A percentile compares a stretch with the other conserved stretches of the same genome.
Conservation (phyloP, 2,329 filamentous ascomycete genomes). For the Ophiostoma sp. region DNA sequence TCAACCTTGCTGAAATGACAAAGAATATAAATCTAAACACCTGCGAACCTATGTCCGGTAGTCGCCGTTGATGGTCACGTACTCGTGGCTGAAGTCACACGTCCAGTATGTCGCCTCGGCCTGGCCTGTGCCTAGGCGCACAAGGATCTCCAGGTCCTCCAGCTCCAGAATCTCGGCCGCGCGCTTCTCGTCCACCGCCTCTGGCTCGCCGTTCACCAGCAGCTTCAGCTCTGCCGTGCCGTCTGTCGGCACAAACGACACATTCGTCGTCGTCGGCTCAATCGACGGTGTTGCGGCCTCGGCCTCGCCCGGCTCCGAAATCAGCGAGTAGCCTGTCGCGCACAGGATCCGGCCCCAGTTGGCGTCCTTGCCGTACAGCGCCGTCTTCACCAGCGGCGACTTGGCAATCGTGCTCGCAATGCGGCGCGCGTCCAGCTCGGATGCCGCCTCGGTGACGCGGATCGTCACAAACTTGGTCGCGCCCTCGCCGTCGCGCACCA, state of each 20-base stretch:
- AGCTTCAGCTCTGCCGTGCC: conserved; percentile 72
- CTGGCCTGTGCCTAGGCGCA: conserved; percentile 63
- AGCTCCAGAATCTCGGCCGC: conserved; percentile 72
- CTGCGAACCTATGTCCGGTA: conserved; percentile 25
- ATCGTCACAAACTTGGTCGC: conserved; percentile 98
- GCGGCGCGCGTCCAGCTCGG: conserved; percentile 64
- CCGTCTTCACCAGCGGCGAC: conserved; percentile 93
- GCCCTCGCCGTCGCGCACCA: conserved; percentile 93
- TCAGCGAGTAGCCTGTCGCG: conserved; percentile 75
- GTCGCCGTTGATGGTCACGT: conserved; percentile 37
- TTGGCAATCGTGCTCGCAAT: conserved; percentile 84
- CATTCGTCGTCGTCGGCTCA: conserved; percentile 63
- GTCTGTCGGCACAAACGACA: conserved; percentile 72
- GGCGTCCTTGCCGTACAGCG: conserved; percentile 91
- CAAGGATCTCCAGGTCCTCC: conserved; percentile 73
- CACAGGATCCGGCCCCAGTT: conserved; percentile 98
- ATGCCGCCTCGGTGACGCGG: conserved; percentile 66
- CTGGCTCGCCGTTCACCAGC: conserved; percentile 72
- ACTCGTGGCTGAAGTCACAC: conserved; percentile 83
- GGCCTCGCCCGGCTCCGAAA: conserved; percentile 53
- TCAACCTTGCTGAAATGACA: too few relatives aligned
- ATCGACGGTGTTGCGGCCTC: conserved; percentile 54
- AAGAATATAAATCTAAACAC: conserved; percentile 21
- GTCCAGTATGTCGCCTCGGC: conserved; percentile 74
- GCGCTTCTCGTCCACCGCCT: conserved; percentile 68